Evolutionary conservation across 352 stramenopile genomes (phyloP), one percentile per base, ranked within the genome.

Genomic region (Phytophthora melonis): DNA sequence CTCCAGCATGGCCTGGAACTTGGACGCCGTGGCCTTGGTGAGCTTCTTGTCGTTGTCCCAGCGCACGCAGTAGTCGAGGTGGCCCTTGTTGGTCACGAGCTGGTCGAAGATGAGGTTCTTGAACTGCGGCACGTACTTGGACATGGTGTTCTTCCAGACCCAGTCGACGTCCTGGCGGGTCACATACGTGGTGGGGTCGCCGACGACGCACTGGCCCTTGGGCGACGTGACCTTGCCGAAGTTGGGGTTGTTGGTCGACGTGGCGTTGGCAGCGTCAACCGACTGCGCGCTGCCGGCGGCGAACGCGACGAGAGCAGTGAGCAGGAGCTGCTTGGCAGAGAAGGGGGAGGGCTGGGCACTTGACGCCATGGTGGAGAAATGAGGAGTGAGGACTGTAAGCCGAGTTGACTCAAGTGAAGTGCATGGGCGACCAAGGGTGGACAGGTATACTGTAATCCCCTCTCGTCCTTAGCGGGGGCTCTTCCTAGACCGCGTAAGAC

Each of bases 81-180:
- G 25, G 62, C 70, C 75, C 32, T 81, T 72, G 69, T 68, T 79
- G 58, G 54, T 65, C 18, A 66, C 30, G 43, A 66, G 59, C 32
- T 66, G 59, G 59, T 66, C 59, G 27, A 66, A 66, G 25, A 66
- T 66, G 59, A 34, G 68, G 58, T 76, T 76, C 23, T 61, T 68
- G 69, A 57, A 73, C 18, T 7, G 2, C 25, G 50, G 16, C 21
- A 68, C 58, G 19, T 75, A 53, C 62, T 27, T 67, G 25, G 23
- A 47, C 60, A 75, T 75, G 55, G 60, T 55, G 9, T 75, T 21
- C 43, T 75, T 36, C 53, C 61, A 75, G 5, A 65, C 55, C 67
- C 67, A 74, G 34, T 66, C 45, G 9, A 70, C 45, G 23, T 70
- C 41, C 5, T 41, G 3, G 4, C 16, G 27, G 27, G 23, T 58